A percentile compares a stretch with the other conserved stretches of the same genome.
phyloP scores from a whole-genome alignment of 1,139 yeast species.

The Lipomyces yarrowii region DNA sequence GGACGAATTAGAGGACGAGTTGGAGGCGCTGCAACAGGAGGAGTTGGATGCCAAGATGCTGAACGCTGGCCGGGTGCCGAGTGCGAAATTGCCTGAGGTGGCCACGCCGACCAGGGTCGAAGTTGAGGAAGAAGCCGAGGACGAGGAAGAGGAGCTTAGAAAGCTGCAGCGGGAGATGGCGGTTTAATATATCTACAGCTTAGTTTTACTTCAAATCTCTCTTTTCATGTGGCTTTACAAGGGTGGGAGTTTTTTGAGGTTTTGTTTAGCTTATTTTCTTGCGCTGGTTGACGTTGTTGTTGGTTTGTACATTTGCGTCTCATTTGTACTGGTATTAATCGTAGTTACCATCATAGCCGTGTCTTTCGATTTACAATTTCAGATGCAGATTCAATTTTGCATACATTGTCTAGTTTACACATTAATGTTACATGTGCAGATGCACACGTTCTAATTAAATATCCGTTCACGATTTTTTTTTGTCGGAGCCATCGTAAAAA shows the following conservation, averaged over 20 bases:
- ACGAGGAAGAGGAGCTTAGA: constrained; percentile 86
- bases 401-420: background rate
- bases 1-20: constrained; percentile 89
- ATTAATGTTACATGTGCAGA: background rate
- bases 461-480: background rate
- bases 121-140: constrained; percentile 81
- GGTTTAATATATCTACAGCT: constrained; percentile 46
- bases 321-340: background rate
- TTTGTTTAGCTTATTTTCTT: background rate
- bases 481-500: background rate
- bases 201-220: background rate
- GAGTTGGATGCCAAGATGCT: constrained; percentile 62
- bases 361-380: background rate
- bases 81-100: constrained; percentile 42
- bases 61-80: constrained; percentile 51
- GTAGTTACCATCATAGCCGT: background rate
- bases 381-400: background rate
- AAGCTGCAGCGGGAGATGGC: constrained; percentile 97
- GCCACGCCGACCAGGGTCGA: constrained; percentile 44
- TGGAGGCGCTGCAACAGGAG: constrained; percentile 86
- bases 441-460: background rate
- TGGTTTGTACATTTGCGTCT: background rate
- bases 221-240: background rate
- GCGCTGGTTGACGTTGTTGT: background rate
- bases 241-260: background rate